A percentile compares a stretch with the other conserved stretches of the same genome.
Evolutionary conservation across 805 yeast species (phyloP).

Genomic region (Saturnispora hagleri): DNA sequence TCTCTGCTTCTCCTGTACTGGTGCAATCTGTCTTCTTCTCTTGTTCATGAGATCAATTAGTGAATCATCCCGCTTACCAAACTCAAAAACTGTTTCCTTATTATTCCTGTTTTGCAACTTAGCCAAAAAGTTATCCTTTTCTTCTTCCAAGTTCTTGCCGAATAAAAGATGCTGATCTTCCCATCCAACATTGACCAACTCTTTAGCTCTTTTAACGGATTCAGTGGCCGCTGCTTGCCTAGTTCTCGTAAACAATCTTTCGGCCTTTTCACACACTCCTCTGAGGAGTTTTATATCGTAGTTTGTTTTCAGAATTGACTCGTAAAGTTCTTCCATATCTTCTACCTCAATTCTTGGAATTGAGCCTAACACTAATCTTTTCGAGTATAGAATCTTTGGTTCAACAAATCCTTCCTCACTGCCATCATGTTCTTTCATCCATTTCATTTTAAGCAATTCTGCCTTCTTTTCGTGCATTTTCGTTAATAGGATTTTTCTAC

Average conservation of each 20-base stretch:
- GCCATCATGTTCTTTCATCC: constrained; percentile 30
- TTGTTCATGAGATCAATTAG: constrained; percentile 77
- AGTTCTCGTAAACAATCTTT: constrained; percentile 75
- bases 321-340: constrained; percentile 60
- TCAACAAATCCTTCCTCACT: constrained; percentile 27
- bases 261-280: constrained; percentile 79
- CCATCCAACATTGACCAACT: constrained; percentile 71
- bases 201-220: constrained; percentile 79
- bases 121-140: constrained; percentile 62
- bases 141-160: constrained; percentile 66
- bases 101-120: constrained; percentile 58
- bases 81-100: constrained; percentile 92
- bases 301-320: constrained; percentile 47
- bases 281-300: constrained; percentile 58
- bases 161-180: constrained; percentile 77
- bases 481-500: constrained; percentile 66
- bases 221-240: constrained; percentile 80
- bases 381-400: constrained; percentile 62
- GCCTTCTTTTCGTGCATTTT: constrained; percentile 58
- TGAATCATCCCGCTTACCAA: constrained; percentile 59
- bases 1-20: constrained; percentile 63
- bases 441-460: constrained; percentile 39
- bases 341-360: constrained; percentile 70
- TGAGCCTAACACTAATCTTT: constrained; percentile 74
- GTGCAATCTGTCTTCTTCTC: constrained; percentile 76